Conservation (phyloP, 805 yeast genomes). For the Priceomyces haplophilus region DNA sequence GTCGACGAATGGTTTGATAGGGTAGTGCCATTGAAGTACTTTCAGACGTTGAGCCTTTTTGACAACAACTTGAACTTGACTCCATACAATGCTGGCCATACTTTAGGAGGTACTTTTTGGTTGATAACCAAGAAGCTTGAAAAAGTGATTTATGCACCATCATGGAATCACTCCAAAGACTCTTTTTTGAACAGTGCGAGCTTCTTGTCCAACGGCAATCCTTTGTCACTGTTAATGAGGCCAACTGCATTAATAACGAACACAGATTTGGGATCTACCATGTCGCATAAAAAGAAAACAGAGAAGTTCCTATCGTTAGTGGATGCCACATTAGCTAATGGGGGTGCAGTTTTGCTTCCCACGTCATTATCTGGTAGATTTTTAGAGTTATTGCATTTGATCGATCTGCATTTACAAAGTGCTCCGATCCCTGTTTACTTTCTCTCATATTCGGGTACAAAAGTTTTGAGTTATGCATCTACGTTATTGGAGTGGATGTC, state of each 20-base stretch:
- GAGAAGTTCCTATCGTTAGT: slow-evolving; percentile 62
- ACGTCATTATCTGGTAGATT: slow-evolving; percentile 78
- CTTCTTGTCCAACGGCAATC: slow-evolving; percentile 49
- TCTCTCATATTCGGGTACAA: slow-evolving; percentile 75
- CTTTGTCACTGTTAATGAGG: slow-evolving; percentile 61
- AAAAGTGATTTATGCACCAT: slow-evolving; percentile 80
- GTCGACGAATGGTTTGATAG: slow-evolving; percentile 79
- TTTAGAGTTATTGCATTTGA: slow-evolving; percentile 68
- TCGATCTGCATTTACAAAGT: slow-evolving; percentile 63
- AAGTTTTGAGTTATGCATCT: slow-evolving; percentile 75
- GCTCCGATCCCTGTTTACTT: slow-evolving; percentile 69
- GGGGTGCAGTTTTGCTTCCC: slow-evolving; percentile 82
- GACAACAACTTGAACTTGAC: slow-evolving; percentile 68
- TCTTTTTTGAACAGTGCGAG: slow-evolving; percentile 58
- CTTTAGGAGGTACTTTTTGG: slow-evolving; percentile 95
- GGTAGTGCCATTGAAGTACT: slow-evolving; percentile 66
- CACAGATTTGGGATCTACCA: slow-evolving; percentile 60
- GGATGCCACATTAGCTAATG: slow-evolving; percentile 62
- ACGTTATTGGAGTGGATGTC: slow-evolving; percentile 97
- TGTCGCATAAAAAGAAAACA: slow-evolving; percentile 60
- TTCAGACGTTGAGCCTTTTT: slow-evolving; percentile 66
- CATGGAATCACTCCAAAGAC: slow-evolving; percentile 94
- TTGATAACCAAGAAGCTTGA: slow-evolving; percentile 69
- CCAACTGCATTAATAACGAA: slow-evolving; percentile 84
- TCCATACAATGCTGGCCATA: slow-evolving; percentile 88